Conservation (phyloP, 2,329 filamentous ascomycete species). For the Fusarium multiceps region DNA sequence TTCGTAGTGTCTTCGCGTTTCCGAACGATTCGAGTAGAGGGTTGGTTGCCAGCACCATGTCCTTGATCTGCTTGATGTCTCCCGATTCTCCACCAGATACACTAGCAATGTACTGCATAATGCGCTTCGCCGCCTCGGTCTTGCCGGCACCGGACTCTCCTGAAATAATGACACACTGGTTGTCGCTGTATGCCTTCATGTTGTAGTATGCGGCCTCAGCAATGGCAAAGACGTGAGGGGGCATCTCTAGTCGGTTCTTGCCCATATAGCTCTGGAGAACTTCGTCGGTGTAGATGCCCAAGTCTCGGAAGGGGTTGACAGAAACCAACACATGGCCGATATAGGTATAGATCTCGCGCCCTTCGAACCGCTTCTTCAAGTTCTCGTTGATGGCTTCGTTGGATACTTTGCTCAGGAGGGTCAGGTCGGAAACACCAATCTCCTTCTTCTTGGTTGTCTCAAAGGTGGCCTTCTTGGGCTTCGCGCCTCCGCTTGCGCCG, state of each 20-base stretch:
- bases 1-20: constrained; percentile 96
- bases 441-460: constrained; percentile 99
- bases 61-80: constrained; percentile 96
- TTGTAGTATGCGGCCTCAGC: constrained; percentile 98
- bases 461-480: constrained; percentile 95
- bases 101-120: constrained; percentile 99
- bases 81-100: constrained; percentile 87
- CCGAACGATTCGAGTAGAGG: constrained; percentile 97
- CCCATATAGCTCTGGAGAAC: constrained; percentile 94
- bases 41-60: constrained; percentile 99
- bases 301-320: constrained; percentile 96
- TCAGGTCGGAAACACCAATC: constrained; percentile 97
- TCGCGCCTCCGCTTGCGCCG: constrained; percentile 59
- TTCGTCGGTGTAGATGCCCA: constrained; percentile 96
- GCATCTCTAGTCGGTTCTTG: constrained; percentile 95
- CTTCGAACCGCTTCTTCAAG: constrained; percentile 96
- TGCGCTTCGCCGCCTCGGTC: constrained; percentile 96
- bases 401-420: constrained; percentile 96
- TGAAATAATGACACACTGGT: constrained; percentile 99
- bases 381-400: constrained; percentile 99
- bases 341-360: constrained; percentile 98
- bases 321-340: constrained; percentile 99
- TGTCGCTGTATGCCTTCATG: constrained; percentile 99
- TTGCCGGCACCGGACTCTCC: constrained; percentile 98
- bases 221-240: constrained; percentile 96